Evolutionary conservation across 75 land plant species (phyloP).

Genomic region (Sequoia sempervirens): DNA sequence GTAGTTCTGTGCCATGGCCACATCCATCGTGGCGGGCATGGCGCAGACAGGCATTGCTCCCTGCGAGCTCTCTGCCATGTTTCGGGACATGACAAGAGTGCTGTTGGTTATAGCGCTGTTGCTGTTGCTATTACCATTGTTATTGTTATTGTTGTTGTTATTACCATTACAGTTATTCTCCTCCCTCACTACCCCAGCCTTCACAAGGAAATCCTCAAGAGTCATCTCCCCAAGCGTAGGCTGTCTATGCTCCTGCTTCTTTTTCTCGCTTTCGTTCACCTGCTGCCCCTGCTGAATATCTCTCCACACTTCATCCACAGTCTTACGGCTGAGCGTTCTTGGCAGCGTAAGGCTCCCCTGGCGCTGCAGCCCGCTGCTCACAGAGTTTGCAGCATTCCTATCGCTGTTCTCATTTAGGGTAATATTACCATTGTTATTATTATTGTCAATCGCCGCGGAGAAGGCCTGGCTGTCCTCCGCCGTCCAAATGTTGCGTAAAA

Average conservation of each 20-base stretch:
- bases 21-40: neutral
- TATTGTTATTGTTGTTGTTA: constrained; percentile 2
- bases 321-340: constrained; percentile 43
- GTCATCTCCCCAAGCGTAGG: constrained; percentile 66
- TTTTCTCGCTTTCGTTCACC: constrained; percentile 7
- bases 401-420: neutral
- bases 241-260: constrained; percentile 22
- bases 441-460: constrained; percentile 12
- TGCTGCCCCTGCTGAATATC: constrained; percentile 41
- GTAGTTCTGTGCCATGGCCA: neutral
- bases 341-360: constrained; percentile 45
- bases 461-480: constrained; percentile 57
- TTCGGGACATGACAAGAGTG: constrained; percentile 3
- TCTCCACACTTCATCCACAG: constrained; percentile 70
- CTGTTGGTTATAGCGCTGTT: constrained; percentile 1
- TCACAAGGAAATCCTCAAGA: constrained; percentile 65
- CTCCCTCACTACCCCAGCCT: constrained; percentile 56
- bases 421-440: constrained; percentile 14
- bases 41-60: constrained; percentile 14
- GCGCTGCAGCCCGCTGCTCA: constrained; percentile 13
- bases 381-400: neutral
- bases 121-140: constrained; percentile 9
- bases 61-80: constrained; percentile 10
- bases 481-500: constrained; percentile 63
- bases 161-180: constrained; percentile 1